Evolutionary conservation across 1,284 basidiomycete genomes (phyloP).

Genomic region (Cryptococcus sp.): DNA sequence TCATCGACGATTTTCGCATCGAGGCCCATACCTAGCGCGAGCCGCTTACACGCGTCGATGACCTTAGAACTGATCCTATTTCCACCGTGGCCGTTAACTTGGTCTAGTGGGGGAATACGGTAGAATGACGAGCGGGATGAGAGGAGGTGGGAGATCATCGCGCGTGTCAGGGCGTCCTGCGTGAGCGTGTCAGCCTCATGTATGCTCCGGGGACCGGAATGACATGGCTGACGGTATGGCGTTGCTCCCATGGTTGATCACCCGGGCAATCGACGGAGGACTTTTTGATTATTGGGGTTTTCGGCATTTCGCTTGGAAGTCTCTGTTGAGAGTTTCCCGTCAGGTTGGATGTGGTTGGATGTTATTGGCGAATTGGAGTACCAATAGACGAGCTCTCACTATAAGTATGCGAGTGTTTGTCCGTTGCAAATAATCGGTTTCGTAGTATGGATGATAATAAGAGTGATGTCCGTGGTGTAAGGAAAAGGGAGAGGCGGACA

Average conservation of each 20-base stretch:
- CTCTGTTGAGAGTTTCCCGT: too few species aligned
- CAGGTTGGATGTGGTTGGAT: too few species aligned
- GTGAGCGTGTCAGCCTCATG: neutral
- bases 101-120: neutral
- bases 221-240: neutral
- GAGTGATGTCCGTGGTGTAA: too few species aligned
- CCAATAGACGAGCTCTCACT: too few species aligned
- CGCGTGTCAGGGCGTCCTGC: constrained; percentile 3
- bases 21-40: constrained; percentile 8
- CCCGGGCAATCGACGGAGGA: neutral
- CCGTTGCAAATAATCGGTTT: too few species aligned
- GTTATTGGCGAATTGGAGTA: too few species aligned
- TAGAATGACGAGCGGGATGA: neutral
- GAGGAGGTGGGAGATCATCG: constrained; percentile 4
- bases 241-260: neutral
- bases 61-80: constrained; percentile 11
- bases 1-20: constrained; percentile 6
- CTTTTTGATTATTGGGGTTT: neutral
- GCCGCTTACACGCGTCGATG: constrained; percentile 1
- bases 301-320: neutral
- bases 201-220: neutral
- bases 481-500: too few species aligned
- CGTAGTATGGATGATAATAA: too few species aligned
- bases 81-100: constrained; percentile 11
- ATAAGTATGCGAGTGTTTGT: too few species aligned